Conservation (phyloP, 202 grass and related monocot species). For the Elaeis oleifera region DNA sequence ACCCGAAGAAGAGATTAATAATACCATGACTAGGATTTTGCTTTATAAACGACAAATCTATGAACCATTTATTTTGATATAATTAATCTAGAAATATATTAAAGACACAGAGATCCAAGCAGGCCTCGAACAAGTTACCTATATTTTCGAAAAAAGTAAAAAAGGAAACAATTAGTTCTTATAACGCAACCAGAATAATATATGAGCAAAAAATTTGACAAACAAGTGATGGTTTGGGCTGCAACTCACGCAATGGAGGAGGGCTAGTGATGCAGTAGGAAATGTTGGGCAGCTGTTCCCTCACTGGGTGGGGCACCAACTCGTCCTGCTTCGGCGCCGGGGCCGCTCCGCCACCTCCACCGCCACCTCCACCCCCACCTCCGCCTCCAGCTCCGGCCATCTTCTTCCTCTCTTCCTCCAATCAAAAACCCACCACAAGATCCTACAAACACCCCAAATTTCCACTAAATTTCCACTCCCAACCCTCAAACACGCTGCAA, state of each 20-base stretch:
- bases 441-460: too few relatives aligned
- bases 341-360: neutral
- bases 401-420: neutral
- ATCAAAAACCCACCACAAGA: too few relatives aligned
- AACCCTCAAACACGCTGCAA: too few relatives aligned
- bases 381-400: neutral
- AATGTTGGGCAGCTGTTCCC: conserved; percentile 10
- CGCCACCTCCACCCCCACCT: neutral
- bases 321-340: conserved; percentile 1
- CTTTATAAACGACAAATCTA: too few relatives aligned
- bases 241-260: conserved; percentile 14
- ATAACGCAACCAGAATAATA: neutral
- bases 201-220: neutral
- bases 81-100: too few relatives aligned
- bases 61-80: too few relatives aligned
- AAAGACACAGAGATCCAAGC: too few relatives aligned
- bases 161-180: neutral
- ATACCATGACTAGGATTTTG: too few relatives aligned
- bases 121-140: too few relatives aligned
- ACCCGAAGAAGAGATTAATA: too few relatives aligned
- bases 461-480: too few relatives aligned
- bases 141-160: too few relatives aligned
- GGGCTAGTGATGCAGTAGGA: conserved; percentile 20
- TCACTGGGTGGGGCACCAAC: conserved; percentile 7
- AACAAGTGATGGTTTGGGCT: neutral